Conservation (phyloP, 768 basidiomycete species). For the Pholiota molesta region DNA sequence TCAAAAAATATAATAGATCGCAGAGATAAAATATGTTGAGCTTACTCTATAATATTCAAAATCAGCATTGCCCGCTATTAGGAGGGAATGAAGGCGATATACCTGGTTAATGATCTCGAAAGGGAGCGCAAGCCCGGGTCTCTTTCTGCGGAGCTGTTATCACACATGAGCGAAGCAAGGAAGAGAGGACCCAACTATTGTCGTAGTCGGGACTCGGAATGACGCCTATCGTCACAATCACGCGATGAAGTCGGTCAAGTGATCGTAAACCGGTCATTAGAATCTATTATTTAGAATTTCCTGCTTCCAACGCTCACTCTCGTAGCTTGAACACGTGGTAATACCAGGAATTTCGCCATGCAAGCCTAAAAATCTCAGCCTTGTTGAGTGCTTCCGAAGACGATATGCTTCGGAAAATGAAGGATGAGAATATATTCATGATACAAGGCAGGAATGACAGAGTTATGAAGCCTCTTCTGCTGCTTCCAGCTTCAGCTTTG, state of each 20-base stretch:
- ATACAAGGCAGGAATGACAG: constrained; percentile 10
- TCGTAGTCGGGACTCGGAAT: background rate
- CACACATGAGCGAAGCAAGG: background rate
- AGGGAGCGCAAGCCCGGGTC: background rate
- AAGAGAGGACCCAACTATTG: background rate
- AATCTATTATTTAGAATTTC: no score
- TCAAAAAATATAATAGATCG: background rate
- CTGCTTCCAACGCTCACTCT: background rate
- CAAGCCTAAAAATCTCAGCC: no score
- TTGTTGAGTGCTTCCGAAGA: background rate
- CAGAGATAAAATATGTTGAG: background rate
- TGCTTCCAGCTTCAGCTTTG: constrained; percentile 63
- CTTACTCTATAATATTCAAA: constrained; percentile 5
- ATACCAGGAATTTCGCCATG: no score
- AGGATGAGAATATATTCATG: constrained; percentile 8
- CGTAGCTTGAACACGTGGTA: no score
- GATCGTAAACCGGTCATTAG: background rate
- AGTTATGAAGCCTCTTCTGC: constrained; percentile 35
- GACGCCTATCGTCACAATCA: background rate
- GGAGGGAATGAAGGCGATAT: background rate
- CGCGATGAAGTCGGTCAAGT: constrained; percentile 6
- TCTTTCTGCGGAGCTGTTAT: background rate
- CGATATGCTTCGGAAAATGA: background rate
- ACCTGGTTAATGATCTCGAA: constrained; percentile 9
- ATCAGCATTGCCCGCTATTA: background rate